Evolutionary conservation across 768 basidiomycete species (phyloP).

Genomic region (Pleurotus ostreatus): DNA sequence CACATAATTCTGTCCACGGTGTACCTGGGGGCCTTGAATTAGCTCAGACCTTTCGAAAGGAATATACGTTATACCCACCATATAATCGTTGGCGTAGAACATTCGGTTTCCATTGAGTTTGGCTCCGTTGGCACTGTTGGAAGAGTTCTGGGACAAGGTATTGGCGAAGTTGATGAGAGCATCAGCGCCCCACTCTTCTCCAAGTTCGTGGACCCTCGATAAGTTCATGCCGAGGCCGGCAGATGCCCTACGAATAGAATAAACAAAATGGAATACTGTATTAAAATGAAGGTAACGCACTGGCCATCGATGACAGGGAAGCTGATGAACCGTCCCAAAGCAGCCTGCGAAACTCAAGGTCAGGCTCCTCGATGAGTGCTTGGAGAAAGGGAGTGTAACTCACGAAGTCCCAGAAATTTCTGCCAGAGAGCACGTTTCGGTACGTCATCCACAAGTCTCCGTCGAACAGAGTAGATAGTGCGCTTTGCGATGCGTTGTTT

Average conservation of each 20-base stretch:
- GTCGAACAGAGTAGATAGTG: constrained; percentile 53
- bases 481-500: constrained; percentile 31
- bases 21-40: constrained; percentile 39
- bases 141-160: constrained; percentile 28
- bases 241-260: constrained; percentile 40
- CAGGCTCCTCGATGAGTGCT: too few relatives aligned
- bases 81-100: constrained; percentile 68
- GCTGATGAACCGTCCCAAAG: constrained; percentile 59
- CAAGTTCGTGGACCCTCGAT: constrained; percentile 45
- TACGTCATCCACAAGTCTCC: constrained; percentile 72
- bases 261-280: not conserved
- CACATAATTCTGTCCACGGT: constrained; percentile 56
- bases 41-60: not conserved
- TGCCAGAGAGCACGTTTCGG: constrained; percentile 48
- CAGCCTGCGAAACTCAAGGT: constrained; percentile 33
- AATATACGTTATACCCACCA: constrained; percentile 35
- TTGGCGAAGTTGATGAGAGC: constrained; percentile 34
- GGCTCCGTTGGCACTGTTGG: constrained; percentile 49
- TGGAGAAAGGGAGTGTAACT: constrained; percentile 19
- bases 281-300: constrained; percentile 21
- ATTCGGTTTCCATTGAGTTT: constrained; percentile 51
- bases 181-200: constrained; percentile 46
- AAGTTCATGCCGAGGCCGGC: constrained; percentile 55
- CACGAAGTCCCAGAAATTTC: constrained; percentile 73
- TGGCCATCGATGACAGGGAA: constrained; percentile 52